Percentiles rank a stretch among this genome's conserved stretches.
Evolutionary conservation across 2,329 filamentous ascomycete genomes (phyloP).

Genomic region (Sclerotinia sclerotiorum): DNA sequence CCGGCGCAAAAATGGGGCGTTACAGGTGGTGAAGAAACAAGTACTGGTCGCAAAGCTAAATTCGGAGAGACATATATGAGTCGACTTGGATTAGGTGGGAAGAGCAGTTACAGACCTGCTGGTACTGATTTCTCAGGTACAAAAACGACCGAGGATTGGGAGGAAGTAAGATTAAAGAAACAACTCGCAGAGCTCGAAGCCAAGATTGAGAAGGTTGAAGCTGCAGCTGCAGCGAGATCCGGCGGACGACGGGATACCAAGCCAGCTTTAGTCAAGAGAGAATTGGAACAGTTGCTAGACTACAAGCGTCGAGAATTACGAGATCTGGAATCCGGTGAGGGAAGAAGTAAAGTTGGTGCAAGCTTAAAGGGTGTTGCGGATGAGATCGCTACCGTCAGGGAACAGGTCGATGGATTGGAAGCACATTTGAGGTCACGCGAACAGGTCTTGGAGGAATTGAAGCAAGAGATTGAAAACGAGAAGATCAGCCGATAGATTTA

Average conservation of each 20-base stretch:
- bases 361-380: slow-evolving; percentile 76
- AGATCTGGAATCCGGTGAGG: slow-evolving; percentile 71
- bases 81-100: slow-evolving; percentile 73
- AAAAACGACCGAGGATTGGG: slow-evolving; percentile 90
- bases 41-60: slow-evolving; percentile 88
- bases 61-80: slow-evolving; percentile 97
- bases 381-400: slow-evolving; percentile 85
- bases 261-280: slow-evolving; percentile 88
- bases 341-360: slow-evolving; percentile 67
- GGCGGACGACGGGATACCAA: slow-evolving; percentile 71
- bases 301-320: slow-evolving; percentile 83
- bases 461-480: slow-evolving; percentile 83
- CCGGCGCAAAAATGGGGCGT: slow-evolving; percentile 76
- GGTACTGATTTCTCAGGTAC: slow-evolving; percentile 89
- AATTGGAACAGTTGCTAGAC: slow-evolving; percentile 89
- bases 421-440: slow-evolving; percentile 75
- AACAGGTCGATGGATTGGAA: slow-evolving; percentile 91
- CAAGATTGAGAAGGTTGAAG: slow-evolving; percentile 81
- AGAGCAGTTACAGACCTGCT: slow-evolving; percentile 73
- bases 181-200: slow-evolving; percentile 86
- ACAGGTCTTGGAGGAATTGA: slow-evolving; percentile 72
- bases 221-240: slow-evolving; percentile 63
- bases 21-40: slow-evolving; percentile 74
- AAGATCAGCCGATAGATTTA: slow-evolving; percentile 55
- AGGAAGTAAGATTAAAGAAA: slow-evolving; percentile 92